phyloP scores from a whole-genome alignment of 1,139 yeast genomes.

The Yamadazyma friedrichii region DNA sequence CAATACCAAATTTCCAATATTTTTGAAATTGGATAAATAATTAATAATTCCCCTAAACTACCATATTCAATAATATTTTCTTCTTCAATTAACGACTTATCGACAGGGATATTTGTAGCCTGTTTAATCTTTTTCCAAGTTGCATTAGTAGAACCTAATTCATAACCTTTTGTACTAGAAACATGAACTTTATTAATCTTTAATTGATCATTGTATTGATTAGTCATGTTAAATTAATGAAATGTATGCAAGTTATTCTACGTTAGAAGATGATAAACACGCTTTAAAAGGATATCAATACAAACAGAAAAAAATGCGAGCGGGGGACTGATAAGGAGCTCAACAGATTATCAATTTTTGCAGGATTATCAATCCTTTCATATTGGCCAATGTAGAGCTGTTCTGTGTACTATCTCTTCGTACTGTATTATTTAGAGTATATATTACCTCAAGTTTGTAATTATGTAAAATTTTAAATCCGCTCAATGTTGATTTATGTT shows the following conservation, averaged over 20 bases:
- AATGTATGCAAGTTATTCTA: not conserved
- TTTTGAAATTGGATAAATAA: conserved; percentile 26
- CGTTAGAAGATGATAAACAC: conserved; percentile 3
- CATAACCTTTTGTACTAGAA: conserved; percentile 31
- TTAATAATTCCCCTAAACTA: conserved; percentile 43
- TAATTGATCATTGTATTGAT: conserved; percentile 17
- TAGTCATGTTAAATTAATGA: conserved; percentile 13
- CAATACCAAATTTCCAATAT: conserved; percentile 54
- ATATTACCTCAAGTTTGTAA: too few relatives aligned
- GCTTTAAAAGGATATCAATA: not conserved
- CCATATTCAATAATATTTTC: conserved; percentile 35
- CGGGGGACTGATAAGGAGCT: conserved; percentile 7
- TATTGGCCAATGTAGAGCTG: too few relatives aligned
- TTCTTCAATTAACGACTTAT: conserved; percentile 6
- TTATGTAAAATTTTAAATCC: too few relatives aligned
- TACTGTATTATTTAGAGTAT: too few relatives aligned
- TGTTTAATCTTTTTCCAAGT: conserved; percentile 46
- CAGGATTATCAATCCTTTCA: too few relatives aligned
- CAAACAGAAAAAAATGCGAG: conserved; percentile 7
- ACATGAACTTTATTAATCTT: conserved; percentile 23
- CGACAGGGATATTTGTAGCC: conserved; percentile 20
- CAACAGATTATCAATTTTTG: conserved; percentile 2
- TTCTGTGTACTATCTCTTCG: too few relatives aligned
- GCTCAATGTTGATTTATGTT: not conserved
- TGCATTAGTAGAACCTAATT: conserved; percentile 42